Percentiles rank a stretch among this genome's conserved stretches.
These are phyloP conservation scores for Solanum lignicaule DNA, from an alignment of 257 asterid species.

Conservation along the genomic window DNA sequence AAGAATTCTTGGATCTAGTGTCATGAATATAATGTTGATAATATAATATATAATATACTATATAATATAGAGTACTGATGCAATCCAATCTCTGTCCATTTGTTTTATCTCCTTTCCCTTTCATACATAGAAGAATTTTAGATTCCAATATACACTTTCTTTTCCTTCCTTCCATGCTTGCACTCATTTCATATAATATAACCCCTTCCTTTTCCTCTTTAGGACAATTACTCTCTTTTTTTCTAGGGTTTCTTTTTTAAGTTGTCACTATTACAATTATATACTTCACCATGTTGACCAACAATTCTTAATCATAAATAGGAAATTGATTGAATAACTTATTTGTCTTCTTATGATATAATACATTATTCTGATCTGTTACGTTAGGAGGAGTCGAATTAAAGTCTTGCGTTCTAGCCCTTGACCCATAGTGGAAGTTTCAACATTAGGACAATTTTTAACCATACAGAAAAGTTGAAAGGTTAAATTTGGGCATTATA, in stretches of 20 bases:
- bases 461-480: background rate
- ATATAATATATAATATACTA: background rate
- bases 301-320: background rate
- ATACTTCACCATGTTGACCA: background rate
- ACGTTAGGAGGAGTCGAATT: too few species aligned
- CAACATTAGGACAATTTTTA: background rate
- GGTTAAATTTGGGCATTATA: background rate
- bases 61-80: background rate
- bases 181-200: background rate
- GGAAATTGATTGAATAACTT: background rate
- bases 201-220: background rate
- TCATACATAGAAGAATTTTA: background rate
- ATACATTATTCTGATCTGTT: too few species aligned
- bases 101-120: conserved; percentile 2
- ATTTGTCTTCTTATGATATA: background rate
- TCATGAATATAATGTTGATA: background rate
- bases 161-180: background rate
- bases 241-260: background rate
- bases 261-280: background rate
- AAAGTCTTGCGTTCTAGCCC: background rate
- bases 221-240: background rate
- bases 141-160: background rate
- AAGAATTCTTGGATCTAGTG: conserved; percentile 14
- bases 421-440: background rate
- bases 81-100: background rate